phyloP scores from a whole-genome alignment of 768 basidiomycete species.

The Boletus subparvulus region DNA sequence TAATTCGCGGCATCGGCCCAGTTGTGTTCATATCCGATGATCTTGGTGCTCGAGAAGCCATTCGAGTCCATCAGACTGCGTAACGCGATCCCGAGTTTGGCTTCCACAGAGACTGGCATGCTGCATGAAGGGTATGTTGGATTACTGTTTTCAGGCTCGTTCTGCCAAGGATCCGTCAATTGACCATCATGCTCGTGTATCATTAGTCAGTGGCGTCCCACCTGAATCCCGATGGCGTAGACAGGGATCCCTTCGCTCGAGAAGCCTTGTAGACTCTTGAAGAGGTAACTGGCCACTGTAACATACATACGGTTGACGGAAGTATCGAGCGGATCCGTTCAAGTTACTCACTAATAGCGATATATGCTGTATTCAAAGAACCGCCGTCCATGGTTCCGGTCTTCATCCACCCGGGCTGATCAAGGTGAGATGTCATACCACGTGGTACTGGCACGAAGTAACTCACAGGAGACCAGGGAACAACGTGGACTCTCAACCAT shows the following conservation, averaged over 20 bases:
- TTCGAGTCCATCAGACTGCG: slow-evolving; percentile 61
- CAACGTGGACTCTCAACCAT: slow-evolving; percentile 51
- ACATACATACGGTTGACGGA: slow-evolving; percentile 1
- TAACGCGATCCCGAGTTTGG: slow-evolving; percentile 54
- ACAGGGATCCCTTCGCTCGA: slow-evolving; percentile 54
- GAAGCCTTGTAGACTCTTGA: slow-evolving; percentile 73
- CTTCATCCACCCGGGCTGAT: slow-evolving; percentile 81
- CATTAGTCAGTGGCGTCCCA: slow-evolving; percentile 6
- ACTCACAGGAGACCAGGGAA: slow-evolving; percentile 76
- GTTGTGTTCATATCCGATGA: slow-evolving; percentile 74
- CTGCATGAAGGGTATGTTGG: slow-evolving; percentile 67
- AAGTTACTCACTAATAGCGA: slow-evolving; percentile 45
- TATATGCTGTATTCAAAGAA: slow-evolving; percentile 49
- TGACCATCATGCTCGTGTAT: neutral
- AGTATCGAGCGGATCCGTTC: neutral
- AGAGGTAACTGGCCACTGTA: slow-evolving; percentile 67
- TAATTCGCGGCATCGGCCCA: slow-evolving; percentile 68
- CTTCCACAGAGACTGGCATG: slow-evolving; percentile 56
- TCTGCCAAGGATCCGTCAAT: slow-evolving; percentile 35
- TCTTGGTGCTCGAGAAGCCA: slow-evolving; percentile 55
- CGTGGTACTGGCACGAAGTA: slow-evolving; percentile 3
- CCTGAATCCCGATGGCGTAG: slow-evolving; percentile 63
- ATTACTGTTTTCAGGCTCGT: slow-evolving; percentile 54
- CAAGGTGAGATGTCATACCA: neutral
- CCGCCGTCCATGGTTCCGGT: slow-evolving; percentile 68